Evolutionary conservation across 2,329 filamentous ascomycete genomes (phyloP).

Genomic region (Ceratocystis huliohia): DNA sequence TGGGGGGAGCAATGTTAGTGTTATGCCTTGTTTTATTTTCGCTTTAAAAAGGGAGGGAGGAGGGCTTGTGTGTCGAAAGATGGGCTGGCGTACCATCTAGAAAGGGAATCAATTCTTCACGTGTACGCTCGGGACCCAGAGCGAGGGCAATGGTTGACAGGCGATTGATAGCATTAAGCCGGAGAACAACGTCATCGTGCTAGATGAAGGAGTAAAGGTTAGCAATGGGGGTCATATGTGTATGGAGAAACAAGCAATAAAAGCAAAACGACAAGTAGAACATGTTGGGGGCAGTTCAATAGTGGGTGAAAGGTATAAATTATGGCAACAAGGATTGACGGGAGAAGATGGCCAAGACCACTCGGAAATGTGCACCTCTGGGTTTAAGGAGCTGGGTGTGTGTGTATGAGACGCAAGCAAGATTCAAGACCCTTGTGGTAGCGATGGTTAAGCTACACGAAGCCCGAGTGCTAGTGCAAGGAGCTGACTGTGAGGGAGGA

Average conservation of each 20-base stretch:
- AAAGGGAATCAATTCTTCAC: conserved; percentile 97
- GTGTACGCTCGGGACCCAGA: conserved; percentile 86
- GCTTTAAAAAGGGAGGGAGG: conserved; percentile 22
- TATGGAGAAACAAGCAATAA: background rate
- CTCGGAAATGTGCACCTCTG: background rate
- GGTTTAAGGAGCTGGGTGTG: background rate
- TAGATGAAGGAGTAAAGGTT: conserved; percentile 30
- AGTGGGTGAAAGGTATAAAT: no score
- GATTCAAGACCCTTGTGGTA: background rate
- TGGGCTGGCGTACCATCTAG: conserved; percentile 66
- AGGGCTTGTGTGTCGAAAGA: background rate
- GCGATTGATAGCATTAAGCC: conserved; percentile 95
- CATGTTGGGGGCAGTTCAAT: background rate
- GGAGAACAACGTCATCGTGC: conserved; percentile 97
- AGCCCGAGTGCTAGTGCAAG: background rate
- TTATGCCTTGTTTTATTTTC: background rate
- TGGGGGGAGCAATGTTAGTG: conserved; percentile 26
- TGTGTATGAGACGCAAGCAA: background rate
- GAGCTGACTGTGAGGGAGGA: background rate
- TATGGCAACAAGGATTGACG: no score
- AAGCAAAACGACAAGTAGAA: background rate
- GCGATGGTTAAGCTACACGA: background rate
- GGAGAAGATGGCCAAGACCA: background rate
- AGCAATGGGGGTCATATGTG: background rate
- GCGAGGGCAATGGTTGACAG: conserved; percentile 96